Conservation (phyloP, 306 rosid genomes). For the Biancaea sappan region DNA sequence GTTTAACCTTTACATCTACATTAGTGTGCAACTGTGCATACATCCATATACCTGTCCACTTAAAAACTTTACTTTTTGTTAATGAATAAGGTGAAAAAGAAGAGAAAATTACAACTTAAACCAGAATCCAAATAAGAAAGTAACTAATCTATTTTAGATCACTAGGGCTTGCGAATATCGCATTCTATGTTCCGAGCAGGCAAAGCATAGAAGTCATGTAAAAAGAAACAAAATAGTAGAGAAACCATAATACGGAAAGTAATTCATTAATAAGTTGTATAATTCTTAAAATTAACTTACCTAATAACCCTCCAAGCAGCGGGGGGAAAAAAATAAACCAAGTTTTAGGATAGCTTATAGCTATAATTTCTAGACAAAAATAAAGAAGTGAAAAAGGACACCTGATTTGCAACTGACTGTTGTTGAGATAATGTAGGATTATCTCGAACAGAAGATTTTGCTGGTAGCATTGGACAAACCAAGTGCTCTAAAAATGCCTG, state of each 20-base stretch:
- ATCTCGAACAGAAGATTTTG: constrained; percentile 48
- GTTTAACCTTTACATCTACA: not conserved
- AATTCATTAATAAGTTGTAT: not conserved
- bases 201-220: not conserved
- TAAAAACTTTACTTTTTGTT: not conserved
- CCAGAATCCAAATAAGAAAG: not conserved
- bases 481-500: constrained; percentile 56
- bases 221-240: not conserved
- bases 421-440: constrained; percentile 50
- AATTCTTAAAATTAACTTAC: not conserved
- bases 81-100: not conserved
- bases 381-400: constrained; percentile 27
- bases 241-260: not conserved
- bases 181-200: constrained; percentile 10
- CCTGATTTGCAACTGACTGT: constrained; percentile 74
- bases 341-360: not conserved
- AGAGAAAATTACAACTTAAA: not conserved
- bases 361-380: not conserved
- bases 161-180: not conserved
- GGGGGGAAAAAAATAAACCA: not conserved
- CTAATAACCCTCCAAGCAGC: not conserved
- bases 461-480: constrained; percentile 67
- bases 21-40: constrained; percentile 21
- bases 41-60: not conserved
- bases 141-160: not conserved